Base-by-base conservation (phyloP, 1,284 basidiomycete genomes). In the Leccinum fallax region DNA sequence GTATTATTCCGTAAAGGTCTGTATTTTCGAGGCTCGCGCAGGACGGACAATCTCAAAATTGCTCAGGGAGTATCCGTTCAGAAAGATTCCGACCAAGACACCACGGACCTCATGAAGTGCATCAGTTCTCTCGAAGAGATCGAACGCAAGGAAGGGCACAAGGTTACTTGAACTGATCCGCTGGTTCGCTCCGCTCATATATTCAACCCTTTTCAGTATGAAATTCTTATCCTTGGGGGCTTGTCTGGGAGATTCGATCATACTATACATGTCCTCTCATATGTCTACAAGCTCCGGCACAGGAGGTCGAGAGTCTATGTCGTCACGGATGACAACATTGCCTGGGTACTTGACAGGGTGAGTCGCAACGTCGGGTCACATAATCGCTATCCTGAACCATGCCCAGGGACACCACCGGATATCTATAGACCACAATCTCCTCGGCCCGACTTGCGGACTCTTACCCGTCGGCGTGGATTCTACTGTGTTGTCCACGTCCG, bases 81-180 rank as follows among this genome's bases (percentile, higher is more conserved):
- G 2, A 77, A 85, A 53, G 93, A 96, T 66, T 66, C 78, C 0
- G 87, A 92, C 70, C 90, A 96, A 71, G 79, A 96, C 72, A 86
- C 94, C 2, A 99, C 97, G 0, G 97, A 99, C 74, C 83, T 99
- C 57, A 94, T 94, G 87, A 99, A 99, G 78, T 96, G 94, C 70
- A 79, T 98, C 2, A 67, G 74, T 10, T 81, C 87, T 13, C 73
- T 98, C 1, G 79, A 84, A 58, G 87, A 86, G 66, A 74, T 73
- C 59, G 85, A 88, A 66, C 68, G 69, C 11, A 61, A 64, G 2
- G 78, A 81, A 61, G 75, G 76, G 2, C 65, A 62, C 55, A 66
- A 77, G 65, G 83, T 85, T 16, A 51, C 43, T 46, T 61, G 55
- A 53, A 11, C 5, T 8, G 8, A 56, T 38, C 5, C n/a, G 6